A percentile compares a stretch with the other conserved stretches of the same genome.
These are phyloP conservation scores for Aureobasidium sp. DNA, from an alignment of 2,329 filamentous ascomycete species.

Conservation along the genomic window DNA sequence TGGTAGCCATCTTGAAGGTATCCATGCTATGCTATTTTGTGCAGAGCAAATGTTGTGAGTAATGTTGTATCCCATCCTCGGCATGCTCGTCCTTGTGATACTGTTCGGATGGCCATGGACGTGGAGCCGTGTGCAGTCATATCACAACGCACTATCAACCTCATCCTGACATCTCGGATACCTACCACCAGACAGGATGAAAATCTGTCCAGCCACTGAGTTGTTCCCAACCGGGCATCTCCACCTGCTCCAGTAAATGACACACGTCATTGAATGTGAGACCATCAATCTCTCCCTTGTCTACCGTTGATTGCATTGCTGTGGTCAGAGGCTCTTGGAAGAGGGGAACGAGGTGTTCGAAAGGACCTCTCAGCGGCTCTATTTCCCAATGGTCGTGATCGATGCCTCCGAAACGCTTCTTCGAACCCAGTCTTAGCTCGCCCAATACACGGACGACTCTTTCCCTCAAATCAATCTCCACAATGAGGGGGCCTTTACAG, in stretches of 20 bases:
- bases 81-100: not conserved
- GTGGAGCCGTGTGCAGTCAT: too few relatives aligned
- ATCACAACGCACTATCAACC: too few relatives aligned
- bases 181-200: not conserved
- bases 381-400: not conserved
- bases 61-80: too few relatives aligned
- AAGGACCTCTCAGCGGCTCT: not conserved
- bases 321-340: not conserved
- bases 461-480: not conserved
- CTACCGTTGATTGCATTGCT: not conserved
- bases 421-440: too few relatives aligned
- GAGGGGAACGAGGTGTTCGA: not conserved
- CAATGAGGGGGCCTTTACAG: fast-evolving
- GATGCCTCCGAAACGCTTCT: too few relatives aligned
- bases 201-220: not conserved
- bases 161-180: too few relatives aligned
- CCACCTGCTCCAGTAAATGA: not conserved
- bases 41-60: too few relatives aligned
- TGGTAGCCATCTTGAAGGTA: not conserved
- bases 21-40: not conserved
- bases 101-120: too few relatives aligned
- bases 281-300: not conserved
- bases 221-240: not conserved
- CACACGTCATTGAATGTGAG: not conserved
- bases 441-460: not conserved